Evolutionary conservation across 495 filamentous ascomycete species (phyloP).

Genomic region (Gamarada debralockiae): DNA sequence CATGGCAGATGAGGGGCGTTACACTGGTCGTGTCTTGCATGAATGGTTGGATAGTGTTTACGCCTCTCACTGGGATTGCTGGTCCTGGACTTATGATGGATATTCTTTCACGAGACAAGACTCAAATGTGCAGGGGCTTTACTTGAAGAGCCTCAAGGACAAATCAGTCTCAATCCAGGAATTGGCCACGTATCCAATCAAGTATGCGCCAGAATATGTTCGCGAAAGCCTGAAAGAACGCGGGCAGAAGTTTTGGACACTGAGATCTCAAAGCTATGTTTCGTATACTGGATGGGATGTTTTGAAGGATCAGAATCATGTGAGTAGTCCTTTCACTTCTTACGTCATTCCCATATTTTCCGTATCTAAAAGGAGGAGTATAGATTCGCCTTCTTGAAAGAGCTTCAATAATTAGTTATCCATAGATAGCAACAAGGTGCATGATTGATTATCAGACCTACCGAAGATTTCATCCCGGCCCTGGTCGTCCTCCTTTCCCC

Average conservation of each 20-base stretch:
- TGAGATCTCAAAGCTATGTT: slow-evolving; percentile 2
- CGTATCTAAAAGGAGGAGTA: no score
- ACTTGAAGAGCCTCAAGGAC: background rate
- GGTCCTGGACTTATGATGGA: slow-evolving; percentile 6
- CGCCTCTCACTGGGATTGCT: no score
- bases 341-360: no score
- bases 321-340: background rate
- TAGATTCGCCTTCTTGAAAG: no score
- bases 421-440: background rate
- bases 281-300: slow-evolving; percentile 10
- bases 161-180: slow-evolving; percentile 1
- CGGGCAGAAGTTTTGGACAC: slow-evolving; percentile 13
- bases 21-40: background rate
- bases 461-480: slow-evolving; percentile 2
- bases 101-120: background rate
- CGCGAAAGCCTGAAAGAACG: background rate
- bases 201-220: background rate
- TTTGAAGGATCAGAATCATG: slow-evolving; percentile 1
- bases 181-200: slow-evolving; percentile 8
- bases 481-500: no score
- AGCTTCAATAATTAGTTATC: background rate
- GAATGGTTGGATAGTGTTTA: background rate
- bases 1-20: background rate
- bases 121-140: background rate
- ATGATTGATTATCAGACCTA: slow-evolving; percentile 10